Evolutionary conservation across 441 rosid species (phyloP).

Genomic region (Corymbia citriodora): DNA sequence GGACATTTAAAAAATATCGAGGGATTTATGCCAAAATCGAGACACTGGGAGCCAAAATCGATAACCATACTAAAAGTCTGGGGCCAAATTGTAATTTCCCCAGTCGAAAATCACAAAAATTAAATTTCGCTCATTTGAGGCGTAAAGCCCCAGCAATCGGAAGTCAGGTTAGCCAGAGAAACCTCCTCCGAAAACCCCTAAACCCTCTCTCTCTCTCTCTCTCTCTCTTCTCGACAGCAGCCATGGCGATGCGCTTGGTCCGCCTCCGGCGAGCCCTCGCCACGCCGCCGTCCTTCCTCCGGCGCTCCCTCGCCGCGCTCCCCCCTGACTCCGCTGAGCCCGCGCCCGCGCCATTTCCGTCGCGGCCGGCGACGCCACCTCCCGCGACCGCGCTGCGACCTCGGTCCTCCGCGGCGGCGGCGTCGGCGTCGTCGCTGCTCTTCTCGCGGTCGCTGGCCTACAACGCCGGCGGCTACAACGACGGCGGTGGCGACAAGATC

Average conservation of each 20-base stretch:
- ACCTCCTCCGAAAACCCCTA: slow-evolving; percentile 3
- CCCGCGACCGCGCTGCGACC: not conserved
- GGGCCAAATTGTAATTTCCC: not conserved
- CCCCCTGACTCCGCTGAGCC: not conserved
- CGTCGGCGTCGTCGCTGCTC: slow-evolving; percentile 13
- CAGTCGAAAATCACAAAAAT: not conserved
- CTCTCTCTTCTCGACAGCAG: not conserved
- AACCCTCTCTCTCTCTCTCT: not conserved
- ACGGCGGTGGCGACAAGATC: slow-evolving; percentile 64
- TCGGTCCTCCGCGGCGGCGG: slow-evolving; percentile 10
- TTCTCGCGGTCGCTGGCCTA: slow-evolving; percentile 7
- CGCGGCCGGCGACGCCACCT: not conserved
- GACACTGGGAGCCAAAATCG: not conserved
- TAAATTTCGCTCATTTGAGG: not conserved
- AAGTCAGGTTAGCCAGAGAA: not conserved
- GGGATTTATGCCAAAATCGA: not conserved
- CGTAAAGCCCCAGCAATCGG: no score
- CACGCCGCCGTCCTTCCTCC: not conserved
- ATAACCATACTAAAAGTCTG: not conserved
- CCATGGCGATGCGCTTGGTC: slow-evolving; percentile 28
- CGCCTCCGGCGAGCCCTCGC: slow-evolving; percentile 37
- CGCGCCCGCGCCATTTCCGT: slow-evolving; percentile 1
- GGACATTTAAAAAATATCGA: not conserved
- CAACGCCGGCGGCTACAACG: slow-evolving; percentile 24
- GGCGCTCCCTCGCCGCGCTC: slow-evolving; percentile 7